phyloP scores from a whole-genome alignment of 768 basidiomycete genomes.

The Lentinula raphanica region DNA sequence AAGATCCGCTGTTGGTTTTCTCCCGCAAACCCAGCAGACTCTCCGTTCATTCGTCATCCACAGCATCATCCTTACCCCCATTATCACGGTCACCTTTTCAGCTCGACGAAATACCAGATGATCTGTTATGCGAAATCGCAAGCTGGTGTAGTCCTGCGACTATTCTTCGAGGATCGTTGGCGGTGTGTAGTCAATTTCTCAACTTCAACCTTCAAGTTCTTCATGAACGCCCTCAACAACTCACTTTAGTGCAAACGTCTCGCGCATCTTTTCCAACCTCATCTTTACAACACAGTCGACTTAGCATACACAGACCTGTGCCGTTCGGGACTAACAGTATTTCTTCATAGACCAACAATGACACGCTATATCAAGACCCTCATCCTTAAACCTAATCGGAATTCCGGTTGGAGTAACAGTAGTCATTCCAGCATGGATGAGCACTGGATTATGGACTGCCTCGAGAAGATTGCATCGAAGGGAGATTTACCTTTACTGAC shows the following conservation, averaged over 20 bases:
- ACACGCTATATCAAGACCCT: neutral
- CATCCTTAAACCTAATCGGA: constrained; percentile 2
- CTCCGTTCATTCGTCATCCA: neutral
- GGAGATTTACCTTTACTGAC: constrained; percentile 9
- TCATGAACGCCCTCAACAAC: too few relatives aligned
- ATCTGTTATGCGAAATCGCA: neutral
- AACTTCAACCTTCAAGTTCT: neutral
- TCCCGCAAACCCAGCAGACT: neutral
- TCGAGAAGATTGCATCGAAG: constrained; percentile 10
- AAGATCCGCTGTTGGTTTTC: neutral
- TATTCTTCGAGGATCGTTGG: neutral
- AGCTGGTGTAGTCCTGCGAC: neutral
- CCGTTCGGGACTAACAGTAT: neutral
- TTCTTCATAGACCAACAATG: neutral
- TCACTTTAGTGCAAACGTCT: constrained; percentile 1
- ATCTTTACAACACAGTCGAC: neutral
- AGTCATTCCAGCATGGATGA: constrained; percentile 11
- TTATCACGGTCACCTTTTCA: neutral
- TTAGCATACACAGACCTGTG: neutral
- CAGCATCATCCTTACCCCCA: neutral
- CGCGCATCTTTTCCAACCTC: neutral
- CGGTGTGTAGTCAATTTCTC: neutral
- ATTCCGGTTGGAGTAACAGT: neutral
- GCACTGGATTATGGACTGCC: constrained; percentile 4
- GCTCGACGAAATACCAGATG: neutral